Conservation (phyloP, 2,329 filamentous ascomycete species). For the Sclerotinia sclerotiorum region DNA sequence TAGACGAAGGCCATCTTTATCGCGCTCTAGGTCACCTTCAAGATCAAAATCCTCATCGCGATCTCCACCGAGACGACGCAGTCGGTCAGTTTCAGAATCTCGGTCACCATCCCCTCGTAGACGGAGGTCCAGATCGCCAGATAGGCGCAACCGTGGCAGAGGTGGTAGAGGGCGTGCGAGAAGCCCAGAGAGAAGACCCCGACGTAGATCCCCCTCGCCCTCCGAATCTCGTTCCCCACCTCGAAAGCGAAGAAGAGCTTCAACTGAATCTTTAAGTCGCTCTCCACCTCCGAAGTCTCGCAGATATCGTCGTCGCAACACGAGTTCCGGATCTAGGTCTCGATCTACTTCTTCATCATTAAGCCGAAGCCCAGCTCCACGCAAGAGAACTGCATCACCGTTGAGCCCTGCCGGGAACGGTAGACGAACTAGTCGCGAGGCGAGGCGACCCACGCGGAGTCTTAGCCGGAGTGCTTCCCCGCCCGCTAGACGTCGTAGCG, state of each 20-base stretch:
- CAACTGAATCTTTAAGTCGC: conserved; percentile 35
- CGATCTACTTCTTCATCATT: conserved; percentile 36
- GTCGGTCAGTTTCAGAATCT: conserved; percentile 38
- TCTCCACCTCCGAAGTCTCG: conserved; percentile 38
- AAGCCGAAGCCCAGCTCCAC: conserved; percentile 34
- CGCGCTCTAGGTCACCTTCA: conserved; percentile 39
- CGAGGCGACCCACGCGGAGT: conserved; percentile 41
- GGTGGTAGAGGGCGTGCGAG: conserved; percentile 36
- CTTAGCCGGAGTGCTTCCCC: conserved; percentile 41
- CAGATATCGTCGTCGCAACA: conserved; percentile 33
- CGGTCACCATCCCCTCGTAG: conserved; percentile 38
- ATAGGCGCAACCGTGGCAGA: conserved; percentile 36
- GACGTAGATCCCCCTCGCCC: conserved; percentile 35
- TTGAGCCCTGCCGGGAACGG: conserved; percentile 33
- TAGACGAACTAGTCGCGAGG: conserved; percentile 34
- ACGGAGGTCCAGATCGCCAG: conserved; percentile 38
- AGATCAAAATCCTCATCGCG: conserved; percentile 37
- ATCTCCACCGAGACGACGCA: conserved; percentile 35
- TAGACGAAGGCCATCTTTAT: conserved; percentile 35
- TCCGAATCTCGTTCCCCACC: conserved; percentile 36
- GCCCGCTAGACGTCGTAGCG: conserved; percentile 36
- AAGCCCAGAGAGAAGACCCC: conserved; percentile 39
- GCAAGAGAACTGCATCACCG: conserved; percentile 23
- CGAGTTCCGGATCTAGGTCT: conserved; percentile 39
- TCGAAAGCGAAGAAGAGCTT: conserved; percentile 38